These are phyloP conservation scores for Pseudogymnoascus verrucosus DNA, from an alignment of 2,329 filamentous ascomycete species.

Conservation along the genomic window DNA sequence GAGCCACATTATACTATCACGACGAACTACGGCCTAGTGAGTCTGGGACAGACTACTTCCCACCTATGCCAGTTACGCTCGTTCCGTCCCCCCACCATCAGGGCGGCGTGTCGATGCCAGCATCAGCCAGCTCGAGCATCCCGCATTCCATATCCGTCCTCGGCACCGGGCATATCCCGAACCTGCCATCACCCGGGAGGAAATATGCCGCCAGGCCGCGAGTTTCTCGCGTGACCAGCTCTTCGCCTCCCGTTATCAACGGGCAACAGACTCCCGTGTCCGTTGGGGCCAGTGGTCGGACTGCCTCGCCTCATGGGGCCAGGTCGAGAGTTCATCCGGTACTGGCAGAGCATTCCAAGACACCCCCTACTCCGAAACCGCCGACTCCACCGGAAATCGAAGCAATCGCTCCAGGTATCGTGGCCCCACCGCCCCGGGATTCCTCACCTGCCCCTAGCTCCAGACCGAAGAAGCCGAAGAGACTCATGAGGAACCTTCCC, in stretches of 20 bases:
- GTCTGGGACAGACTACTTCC: slow-evolving; percentile 73
- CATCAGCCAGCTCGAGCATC: slow-evolving; percentile 24
- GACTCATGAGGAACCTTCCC: slow-evolving; percentile 37
- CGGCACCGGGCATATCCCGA: slow-evolving; percentile 69
- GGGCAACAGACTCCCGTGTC: slow-evolving; percentile 16
- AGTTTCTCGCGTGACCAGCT: slow-evolving; percentile 64
- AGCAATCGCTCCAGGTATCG: slow-evolving; percentile 35
- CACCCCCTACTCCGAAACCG: slow-evolving; percentile 39
- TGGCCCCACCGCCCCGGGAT: slow-evolving; percentile 39
- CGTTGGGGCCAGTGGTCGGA: slow-evolving; percentile 23
- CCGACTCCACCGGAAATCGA: slow-evolving; percentile 48
- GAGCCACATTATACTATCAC: slow-evolving; percentile 45
- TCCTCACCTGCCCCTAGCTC: slow-evolving; percentile 35
- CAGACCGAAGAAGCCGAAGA: slow-evolving; percentile 47
- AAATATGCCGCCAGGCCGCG: slow-evolving; percentile 51
- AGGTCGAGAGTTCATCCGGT: slow-evolving; percentile 51
- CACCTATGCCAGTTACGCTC: slow-evolving; percentile 49
- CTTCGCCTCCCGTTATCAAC: slow-evolving; percentile 65
- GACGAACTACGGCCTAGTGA: slow-evolving; percentile 62
- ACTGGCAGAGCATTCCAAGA: slow-evolving; percentile 41
- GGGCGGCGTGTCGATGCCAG: slow-evolving; percentile 20
- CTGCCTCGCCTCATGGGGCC: slow-evolving; percentile 30
- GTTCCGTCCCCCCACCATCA: slow-evolving; percentile 26
- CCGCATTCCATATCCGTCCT: slow-evolving; percentile 71
- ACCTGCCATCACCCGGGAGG: slow-evolving; percentile 74